Percentiles rank a stretch among this genome's conserved stretches.
Evolutionary conservation across 169 alveolate genomes (phyloP).

Genomic region (Eimeria brunetti): DNA sequence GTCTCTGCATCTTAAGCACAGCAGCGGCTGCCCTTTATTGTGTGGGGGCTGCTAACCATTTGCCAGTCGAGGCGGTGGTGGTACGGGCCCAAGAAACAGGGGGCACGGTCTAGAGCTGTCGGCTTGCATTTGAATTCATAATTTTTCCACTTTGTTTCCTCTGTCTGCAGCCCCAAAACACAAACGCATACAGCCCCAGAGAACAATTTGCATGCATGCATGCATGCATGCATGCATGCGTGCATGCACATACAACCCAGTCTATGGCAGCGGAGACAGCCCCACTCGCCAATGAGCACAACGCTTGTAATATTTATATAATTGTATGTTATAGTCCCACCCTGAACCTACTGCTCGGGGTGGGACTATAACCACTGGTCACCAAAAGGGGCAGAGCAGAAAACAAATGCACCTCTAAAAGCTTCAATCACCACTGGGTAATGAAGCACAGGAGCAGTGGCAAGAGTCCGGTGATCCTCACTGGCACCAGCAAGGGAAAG

Average conservation of each 20-base stretch:
- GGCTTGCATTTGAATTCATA: slow-evolving; percentile 80
- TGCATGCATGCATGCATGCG: background rate
- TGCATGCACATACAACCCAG: background rate
- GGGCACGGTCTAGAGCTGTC: slow-evolving; percentile 50
- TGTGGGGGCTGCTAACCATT: slow-evolving; percentile 48
- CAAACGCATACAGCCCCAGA: background rate
- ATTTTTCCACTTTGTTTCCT: slow-evolving; percentile 35
- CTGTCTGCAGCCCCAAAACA: background rate
- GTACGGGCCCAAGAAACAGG: slow-evolving; percentile 76
- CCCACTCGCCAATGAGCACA: background rate
- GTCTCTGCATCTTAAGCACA: background rate
- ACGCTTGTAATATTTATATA: background rate
- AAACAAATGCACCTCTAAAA: background rate
- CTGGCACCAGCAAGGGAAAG: background rate
- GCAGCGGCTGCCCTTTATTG: background rate
- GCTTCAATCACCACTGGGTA: background rate
- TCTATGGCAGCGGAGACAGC: background rate
- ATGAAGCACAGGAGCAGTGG: background rate
- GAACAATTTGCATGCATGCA: background rate
- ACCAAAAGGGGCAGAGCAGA: too few relatives aligned
- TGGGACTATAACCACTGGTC: too few relatives aligned
- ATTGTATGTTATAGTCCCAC: too few relatives aligned
- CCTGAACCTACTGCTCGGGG: too few relatives aligned
- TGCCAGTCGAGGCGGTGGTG: slow-evolving; percentile 83
- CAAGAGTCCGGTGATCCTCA: background rate